Percentiles rank a stretch among this genome's conserved stretches.
Evolutionary conservation across 768 basidiomycete genomes (phyloP).

Genomic region (Pleurotus citrinopileatus): DNA sequence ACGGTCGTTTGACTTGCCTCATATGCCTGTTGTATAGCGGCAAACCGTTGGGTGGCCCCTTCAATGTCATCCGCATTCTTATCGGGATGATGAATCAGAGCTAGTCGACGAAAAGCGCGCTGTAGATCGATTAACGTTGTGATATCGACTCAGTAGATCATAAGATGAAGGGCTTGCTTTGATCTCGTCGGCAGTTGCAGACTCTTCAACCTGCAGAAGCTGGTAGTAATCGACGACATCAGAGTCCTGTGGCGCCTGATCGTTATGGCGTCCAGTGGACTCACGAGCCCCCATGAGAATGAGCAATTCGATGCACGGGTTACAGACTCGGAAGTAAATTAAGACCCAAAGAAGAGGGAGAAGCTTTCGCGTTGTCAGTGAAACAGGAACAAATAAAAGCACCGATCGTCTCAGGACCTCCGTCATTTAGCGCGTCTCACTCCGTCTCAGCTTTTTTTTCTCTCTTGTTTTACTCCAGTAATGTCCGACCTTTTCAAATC

Average conservation of each 20-base stretch:
- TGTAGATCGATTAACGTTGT: constrained; percentile 1
- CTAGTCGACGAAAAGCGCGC: constrained; percentile 71
- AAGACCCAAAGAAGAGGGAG: constrained; percentile 7
- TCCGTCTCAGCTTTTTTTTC: constrained; percentile 9
- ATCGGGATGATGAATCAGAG: constrained; percentile 84
- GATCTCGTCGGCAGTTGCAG: constrained; percentile 85
- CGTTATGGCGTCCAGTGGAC: constrained; percentile 43
- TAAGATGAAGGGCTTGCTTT: constrained; percentile 67
- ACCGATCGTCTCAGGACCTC: no score
- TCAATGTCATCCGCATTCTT: constrained; percentile 84
- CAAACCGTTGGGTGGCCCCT: constrained; percentile 84
- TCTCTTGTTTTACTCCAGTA: constrained; percentile 10
- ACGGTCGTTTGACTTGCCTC: constrained; percentile 55
- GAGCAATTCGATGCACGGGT: background rate
- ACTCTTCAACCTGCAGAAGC: constrained; percentile 76
- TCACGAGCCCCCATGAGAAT: constrained; percentile 64
- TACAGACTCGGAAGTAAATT: constrained; percentile 11
- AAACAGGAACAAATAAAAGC: constrained; percentile 1
- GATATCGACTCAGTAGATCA: background rate
- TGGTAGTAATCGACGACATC: constrained; percentile 71
- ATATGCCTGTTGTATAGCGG: constrained; percentile 90
- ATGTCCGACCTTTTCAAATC: constrained; percentile 59
- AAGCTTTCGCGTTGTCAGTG: constrained; percentile 10
- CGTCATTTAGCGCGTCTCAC: no score
- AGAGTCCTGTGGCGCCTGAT: constrained; percentile 13